Evolutionary conservation across 768 basidiomycete genomes (phyloP).

Genomic region (Multifurca ochricompacta): DNA sequence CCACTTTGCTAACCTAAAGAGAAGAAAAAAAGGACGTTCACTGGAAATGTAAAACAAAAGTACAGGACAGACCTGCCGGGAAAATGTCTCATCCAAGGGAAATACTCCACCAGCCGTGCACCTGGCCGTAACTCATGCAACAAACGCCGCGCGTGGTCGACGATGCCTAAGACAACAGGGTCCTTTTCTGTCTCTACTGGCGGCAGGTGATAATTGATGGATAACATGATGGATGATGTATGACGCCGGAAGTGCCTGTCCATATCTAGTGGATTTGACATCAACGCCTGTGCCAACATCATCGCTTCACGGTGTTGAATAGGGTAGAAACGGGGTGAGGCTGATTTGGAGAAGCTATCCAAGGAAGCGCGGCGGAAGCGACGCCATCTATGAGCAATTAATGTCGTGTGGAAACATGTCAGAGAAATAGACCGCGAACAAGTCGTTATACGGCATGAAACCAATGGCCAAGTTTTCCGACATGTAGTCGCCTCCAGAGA

Average conservation of each 20-base stretch:
- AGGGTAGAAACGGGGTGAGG: constrained; percentile 23
- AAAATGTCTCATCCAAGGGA: neutral
- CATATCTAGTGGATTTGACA: constrained; percentile 23
- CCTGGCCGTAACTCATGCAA: neutral
- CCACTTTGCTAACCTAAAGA: constrained; percentile 14
- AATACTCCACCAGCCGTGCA: neutral
- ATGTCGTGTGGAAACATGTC: too few species aligned
- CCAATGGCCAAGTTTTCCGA: constrained; percentile 25
- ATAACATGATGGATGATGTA: neutral
- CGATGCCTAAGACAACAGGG: neutral
- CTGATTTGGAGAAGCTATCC: constrained; percentile 23
- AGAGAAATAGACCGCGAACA: too few species aligned
- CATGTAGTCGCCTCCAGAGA: constrained; percentile 26
- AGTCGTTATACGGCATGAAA: constrained; percentile 23
- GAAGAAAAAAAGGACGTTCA: too few species aligned
- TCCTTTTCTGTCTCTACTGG: neutral
- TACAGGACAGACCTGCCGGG: neutral
- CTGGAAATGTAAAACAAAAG: too few species aligned
- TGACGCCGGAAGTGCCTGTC: constrained; percentile 21
- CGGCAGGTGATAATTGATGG: neutral
- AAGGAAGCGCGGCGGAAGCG: constrained; percentile 24
- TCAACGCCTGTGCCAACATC: constrained; percentile 27
- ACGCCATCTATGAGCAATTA: constrained; percentile 23
- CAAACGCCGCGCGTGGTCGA: neutral
- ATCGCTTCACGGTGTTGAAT: constrained; percentile 28